These are phyloP conservation scores for Erysiphe neolycopersici DNA, from an alignment of 2,329 filamentous ascomycete species.

Conservation along the genomic window DNA sequence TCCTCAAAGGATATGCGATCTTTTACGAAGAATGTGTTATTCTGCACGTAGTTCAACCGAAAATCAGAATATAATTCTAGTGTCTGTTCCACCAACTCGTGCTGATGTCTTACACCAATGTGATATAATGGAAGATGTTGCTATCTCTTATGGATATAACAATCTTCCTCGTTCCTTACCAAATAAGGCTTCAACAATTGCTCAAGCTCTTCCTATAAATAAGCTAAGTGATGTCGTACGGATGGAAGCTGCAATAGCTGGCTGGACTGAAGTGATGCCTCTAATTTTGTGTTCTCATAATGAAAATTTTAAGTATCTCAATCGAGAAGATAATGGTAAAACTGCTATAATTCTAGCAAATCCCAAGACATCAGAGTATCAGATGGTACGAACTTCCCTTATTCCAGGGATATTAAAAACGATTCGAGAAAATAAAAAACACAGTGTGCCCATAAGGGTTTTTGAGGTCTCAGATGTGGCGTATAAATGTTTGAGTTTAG, in stretches of 20 bases:
- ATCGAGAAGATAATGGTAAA: conserved; percentile 63
- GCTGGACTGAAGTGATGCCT: conserved; percentile 90
- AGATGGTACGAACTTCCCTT: conserved; percentile 69
- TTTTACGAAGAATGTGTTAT: conserved; percentile 76
- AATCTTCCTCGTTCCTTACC: conserved; percentile 70
- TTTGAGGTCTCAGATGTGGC: conserved; percentile 81
- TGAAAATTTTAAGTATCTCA: conserved; percentile 92
- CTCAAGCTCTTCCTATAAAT: conserved; percentile 70
- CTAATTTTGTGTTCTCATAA: conserved; percentile 92
- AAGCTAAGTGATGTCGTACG: conserved; percentile 84
- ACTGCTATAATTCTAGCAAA: conserved; percentile 70
- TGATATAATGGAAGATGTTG: conserved; percentile 96
- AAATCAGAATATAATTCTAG: conserved; percentile 45
- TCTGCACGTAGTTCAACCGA: conserved; percentile 47
- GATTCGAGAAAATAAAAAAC: conserved; percentile 74
- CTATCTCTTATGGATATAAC: conserved; percentile 95
- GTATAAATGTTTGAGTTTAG: conserved; percentile 57
- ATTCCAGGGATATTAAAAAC: conserved; percentile 80
- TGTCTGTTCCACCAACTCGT: conserved; percentile 64
- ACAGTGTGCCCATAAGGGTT: conserved; percentile 69
- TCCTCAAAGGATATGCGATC: conserved; percentile 46
- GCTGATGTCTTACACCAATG: conserved; percentile 91
- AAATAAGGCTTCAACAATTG: conserved; percentile 63
- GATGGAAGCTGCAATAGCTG: conserved; percentile 69
- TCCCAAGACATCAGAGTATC: conserved; percentile 80